Base-by-base conservation (phyloP, 2,329 filamentous ascomycete genomes). In the Esteya vermicola region DNA sequence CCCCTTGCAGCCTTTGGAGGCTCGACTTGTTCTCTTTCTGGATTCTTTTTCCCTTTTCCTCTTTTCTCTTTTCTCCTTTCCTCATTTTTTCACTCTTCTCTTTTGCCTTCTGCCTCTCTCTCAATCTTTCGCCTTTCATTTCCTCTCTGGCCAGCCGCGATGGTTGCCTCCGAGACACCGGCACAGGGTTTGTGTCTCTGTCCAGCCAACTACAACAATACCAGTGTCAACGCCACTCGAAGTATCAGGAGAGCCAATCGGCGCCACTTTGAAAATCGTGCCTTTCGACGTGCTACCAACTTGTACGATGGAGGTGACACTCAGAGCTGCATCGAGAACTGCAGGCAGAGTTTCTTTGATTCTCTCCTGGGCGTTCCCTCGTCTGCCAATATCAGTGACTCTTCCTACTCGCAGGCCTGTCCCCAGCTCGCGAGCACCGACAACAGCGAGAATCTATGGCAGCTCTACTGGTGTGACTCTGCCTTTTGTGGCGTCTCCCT, bases 401-500 rank as follows among this genome's bases (percentile, higher is more conserved):
- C 18, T 8, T 21, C 36, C 16, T 16, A 13, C 27, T 33, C 6
- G 18, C 38, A n/a, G 25, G 33, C 38, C 35, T 46, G 47, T 33
- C 25, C 38, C 4, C 18, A 33, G 12, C 38, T 47, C 26, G 40
- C 44, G 1, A 31, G 21, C 6, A 14, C 21, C 9, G 31, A 20
- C 4, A 31, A 52, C 25, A 49, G 51, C 38, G 49, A 50, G 21
- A 49, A 55, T 32, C 57, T 72, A 10, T 63, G 60, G 57, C 50
- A 55, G 31, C 54, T 72, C 19, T 73, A 73, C 50, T 67, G 67
- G 52, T 72, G 70, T 51, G 67, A 72, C 49, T 58, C 61, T 36
- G 60, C 57, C 38, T 58, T 58, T 36, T 74, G 69, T 48, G 69
- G 68, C 22, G 65, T 72, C 33, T 54, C 58, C 43, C 58, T 58